Percentiles rank a stretch among this genome's conserved stretches.
Conservation (phyloP, 768 basidiomycete species). For the Trametes cinnabarina region DNA sequence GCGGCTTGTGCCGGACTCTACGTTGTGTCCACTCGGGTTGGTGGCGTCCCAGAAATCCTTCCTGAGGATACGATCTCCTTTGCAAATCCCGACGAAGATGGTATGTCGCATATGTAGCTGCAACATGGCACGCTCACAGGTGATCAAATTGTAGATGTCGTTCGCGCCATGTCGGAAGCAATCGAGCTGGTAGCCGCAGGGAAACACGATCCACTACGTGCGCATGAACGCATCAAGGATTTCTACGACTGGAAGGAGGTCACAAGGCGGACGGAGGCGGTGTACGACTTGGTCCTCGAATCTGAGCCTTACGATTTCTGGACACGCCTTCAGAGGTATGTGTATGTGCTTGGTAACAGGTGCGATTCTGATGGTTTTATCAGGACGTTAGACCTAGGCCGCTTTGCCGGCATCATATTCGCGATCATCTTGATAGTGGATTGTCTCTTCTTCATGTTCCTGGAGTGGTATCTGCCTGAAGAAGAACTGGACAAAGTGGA, state of each 20-base stretch:
- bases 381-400: constrained; percentile 76
- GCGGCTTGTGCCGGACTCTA: constrained; percentile 94
- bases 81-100: constrained; percentile 90
- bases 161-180: constrained; percentile 79
- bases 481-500: constrained; percentile 74
- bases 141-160: constrained; percentile 56
- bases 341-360: neutral
- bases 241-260: constrained; percentile 91
- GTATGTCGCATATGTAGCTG: constrained; percentile 41
- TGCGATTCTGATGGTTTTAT: neutral
- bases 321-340: constrained; percentile 73
- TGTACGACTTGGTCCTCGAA: constrained; percentile 69
- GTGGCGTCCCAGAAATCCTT: constrained; percentile 93
- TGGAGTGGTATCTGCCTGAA: constrained; percentile 84
- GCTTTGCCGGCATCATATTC: constrained; percentile 83
- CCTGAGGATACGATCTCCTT: constrained; percentile 96
- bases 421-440: constrained; percentile 86
- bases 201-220: constrained; percentile 68
- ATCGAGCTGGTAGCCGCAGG: constrained; percentile 66
- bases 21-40: constrained; percentile 90
- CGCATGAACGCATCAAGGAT: constrained; percentile 72
- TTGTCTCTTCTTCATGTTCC: constrained; percentile 79
- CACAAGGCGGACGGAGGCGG: constrained; percentile 74
- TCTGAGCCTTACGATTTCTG: constrained; percentile 67
- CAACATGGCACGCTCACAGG: neutral